Evolutionary conservation across 257 asterid species (phyloP).

Genomic region (Jacaranda mimosifolia): DNA sequence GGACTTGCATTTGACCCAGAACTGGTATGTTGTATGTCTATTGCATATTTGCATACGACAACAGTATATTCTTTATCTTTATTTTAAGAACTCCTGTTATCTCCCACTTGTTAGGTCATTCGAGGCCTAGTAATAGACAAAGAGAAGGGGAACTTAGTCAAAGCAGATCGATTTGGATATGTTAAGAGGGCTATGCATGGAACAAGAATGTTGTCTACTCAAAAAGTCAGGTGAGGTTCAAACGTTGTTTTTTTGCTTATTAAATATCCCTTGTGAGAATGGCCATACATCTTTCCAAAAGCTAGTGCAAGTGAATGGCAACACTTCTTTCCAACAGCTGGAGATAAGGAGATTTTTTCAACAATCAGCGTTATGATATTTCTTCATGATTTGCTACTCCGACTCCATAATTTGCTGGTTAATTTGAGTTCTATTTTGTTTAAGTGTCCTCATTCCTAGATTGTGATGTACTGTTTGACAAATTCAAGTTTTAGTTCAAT

Average conservation of each 20-base stretch:
- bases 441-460: slow-evolving; percentile 24
- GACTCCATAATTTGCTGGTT: not conserved
- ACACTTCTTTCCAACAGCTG: slow-evolving; percentile 1
- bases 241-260: slow-evolving; percentile 30
- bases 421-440: slow-evolving; percentile 24
- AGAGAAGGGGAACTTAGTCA: slow-evolving; percentile 87
- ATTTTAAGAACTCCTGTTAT: slow-evolving; percentile 27
- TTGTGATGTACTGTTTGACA: slow-evolving; percentile 28
- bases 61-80: not conserved
- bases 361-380: not conserved
- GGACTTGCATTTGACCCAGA: slow-evolving; percentile 94
- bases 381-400: slow-evolving; percentile 5
- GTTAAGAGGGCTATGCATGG: slow-evolving; percentile 94
- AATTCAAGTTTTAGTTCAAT: slow-evolving; percentile 30
- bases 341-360: slow-evolving; percentile 8
- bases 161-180: slow-evolving; percentile 92
- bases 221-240: slow-evolving; percentile 69
- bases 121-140: slow-evolving; percentile 92
- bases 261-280: slow-evolving; percentile 31
- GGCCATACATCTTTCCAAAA: slow-evolving; percentile 19
- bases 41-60: not conserved
- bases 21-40: slow-evolving; percentile 55
- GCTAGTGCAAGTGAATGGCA: slow-evolving; percentile 28
- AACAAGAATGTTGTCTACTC: slow-evolving; percentile 80
- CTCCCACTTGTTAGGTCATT: slow-evolving; percentile 63